Conservation (phyloP, 768 basidiomycete species). For the Calvatia gigantea region DNA sequence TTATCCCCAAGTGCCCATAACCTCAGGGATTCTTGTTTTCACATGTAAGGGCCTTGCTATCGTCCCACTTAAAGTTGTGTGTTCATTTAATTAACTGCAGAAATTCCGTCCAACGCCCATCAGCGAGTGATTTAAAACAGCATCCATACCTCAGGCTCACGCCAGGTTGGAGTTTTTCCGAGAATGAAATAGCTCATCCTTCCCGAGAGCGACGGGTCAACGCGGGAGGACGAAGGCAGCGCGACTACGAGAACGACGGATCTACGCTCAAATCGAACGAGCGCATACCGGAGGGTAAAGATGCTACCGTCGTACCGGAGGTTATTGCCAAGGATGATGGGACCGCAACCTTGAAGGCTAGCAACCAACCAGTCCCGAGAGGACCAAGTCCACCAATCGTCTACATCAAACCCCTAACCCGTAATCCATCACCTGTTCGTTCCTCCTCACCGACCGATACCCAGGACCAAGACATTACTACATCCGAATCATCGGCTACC, state of each 20-base stretch:
- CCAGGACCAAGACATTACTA: conserved; percentile 6
- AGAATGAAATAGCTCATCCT: conserved; percentile 15
- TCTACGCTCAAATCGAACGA: neutral
- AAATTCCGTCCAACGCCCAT: conserved; percentile 67
- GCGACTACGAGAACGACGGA: conserved; percentile 2
- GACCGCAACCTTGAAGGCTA: neutral
- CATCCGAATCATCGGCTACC: conserved; percentile 13
- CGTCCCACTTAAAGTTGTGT: neutral
- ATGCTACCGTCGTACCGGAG: neutral
- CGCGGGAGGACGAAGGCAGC: neutral
- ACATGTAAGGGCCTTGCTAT: conserved; percentile 52
- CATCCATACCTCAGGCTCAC: conserved; percentile 64
- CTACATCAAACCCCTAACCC: conserved; percentile 7
- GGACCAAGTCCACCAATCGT: conserved; percentile 30
- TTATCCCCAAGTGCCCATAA: conserved; percentile 62
- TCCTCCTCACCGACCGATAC: conserved; percentile 13
- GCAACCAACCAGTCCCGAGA: conserved; percentile 6
- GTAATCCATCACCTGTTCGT: conserved; percentile 26
- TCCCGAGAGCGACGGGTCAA: neutral
- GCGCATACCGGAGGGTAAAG: neutral
- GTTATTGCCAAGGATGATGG: conserved; percentile 10
- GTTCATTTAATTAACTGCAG: conserved; percentile 28
- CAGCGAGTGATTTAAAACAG: conserved; percentile 56
- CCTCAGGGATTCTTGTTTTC: conserved; percentile 77
- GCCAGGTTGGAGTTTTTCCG: conserved; percentile 44